Percentiles rank a stretch among this genome's conserved stretches.
phyloP scores from a whole-genome alignment of 73 alveolate genomes.

The Stentor roeselii region DNA sequence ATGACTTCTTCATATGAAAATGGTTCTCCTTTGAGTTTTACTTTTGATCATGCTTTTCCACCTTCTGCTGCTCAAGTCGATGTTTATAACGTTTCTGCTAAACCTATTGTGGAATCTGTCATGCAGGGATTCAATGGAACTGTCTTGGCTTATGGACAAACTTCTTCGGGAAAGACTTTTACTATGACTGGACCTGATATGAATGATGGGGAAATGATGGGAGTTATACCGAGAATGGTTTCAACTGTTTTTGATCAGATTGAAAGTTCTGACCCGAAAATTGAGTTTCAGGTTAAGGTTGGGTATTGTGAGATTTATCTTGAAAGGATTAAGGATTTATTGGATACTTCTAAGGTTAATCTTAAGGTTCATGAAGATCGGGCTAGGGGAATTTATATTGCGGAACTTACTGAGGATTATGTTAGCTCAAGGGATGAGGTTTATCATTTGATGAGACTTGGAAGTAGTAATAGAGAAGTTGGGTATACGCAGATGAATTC shows the following conservation, averaged over 20 bases:
- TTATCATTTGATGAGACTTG: constrained; percentile 62
- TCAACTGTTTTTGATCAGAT: constrained; percentile 77
- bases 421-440: constrained; percentile 57
- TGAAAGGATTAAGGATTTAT: constrained; percentile 74
- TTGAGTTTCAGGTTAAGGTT: constrained; percentile 85
- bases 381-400: constrained; percentile 69
- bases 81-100: constrained; percentile 82
- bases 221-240: constrained; percentile 94
- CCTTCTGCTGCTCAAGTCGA: constrained; percentile 68
- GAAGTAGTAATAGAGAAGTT: constrained; percentile 64
- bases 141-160: constrained; percentile 97
- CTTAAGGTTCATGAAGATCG: constrained; percentile 69
- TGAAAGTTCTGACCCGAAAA: constrained; percentile 78
- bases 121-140: constrained; percentile 97
- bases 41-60: constrained; percentile 86
- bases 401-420: constrained; percentile 67
- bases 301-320: constrained; percentile 91
- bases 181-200: constrained; percentile 93
- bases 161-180: constrained; percentile 96
- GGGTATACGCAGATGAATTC: constrained; percentile 74
- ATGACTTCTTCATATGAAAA: neutral
- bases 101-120: constrained; percentile 87
- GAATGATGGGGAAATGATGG: constrained; percentile 67
- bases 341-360: constrained; percentile 56
- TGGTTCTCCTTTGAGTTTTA: constrained; percentile 43